Evolutionary conservation across 2,329 filamentous ascomycete species (phyloP), one percentile per base, ranked within the genome.

Genomic region (Xylariaceae sp.): DNA sequence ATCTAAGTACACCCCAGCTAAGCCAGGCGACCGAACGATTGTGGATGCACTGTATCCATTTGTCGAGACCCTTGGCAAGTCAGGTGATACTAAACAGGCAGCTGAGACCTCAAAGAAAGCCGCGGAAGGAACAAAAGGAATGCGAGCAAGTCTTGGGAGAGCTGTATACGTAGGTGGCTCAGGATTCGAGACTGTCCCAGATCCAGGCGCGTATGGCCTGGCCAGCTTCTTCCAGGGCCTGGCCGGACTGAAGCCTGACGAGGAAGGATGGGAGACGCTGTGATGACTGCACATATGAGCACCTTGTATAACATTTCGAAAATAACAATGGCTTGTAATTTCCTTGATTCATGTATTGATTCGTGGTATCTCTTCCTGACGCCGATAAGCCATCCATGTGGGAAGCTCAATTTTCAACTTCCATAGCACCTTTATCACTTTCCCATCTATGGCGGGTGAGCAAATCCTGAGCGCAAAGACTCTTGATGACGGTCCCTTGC

Each of bases 1-100:
- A 55, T 84, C 82, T 31, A 89, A 82, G 69, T 98, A 98, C 74
- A 99, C 95, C 2, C 93, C 94, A 1, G 95, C 95, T 0, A 86
- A 88, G 50, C 89, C 89, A 0, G 95, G 95, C 24, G 95, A 99
- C 72, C 84, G 95, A 47, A 99, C 95, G 0, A 78, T 98, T 31
- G 84, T 98, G 29, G 95, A 99, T 75, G 92, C 94, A 1, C 79
- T 99, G 46, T 85, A 90, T 61, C 95, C 95, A 1, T 99, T 98
- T 71, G 87, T 96, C 48, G 84, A 91, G 39, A 84, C 82, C 3
- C 81, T 98, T 2, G 80, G 76, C 6, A 75, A 82, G 68, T 87
- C 86, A 0, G 85, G 84, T 12, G 84, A 90, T 70, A 73, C 95
- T 17, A 82, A 85, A 63, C 80, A 86, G 70, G 93, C 95, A 6